These are phyloP conservation scores for Trypethelium eluteriae DNA, from an alignment of 495 filamentous ascomycete genomes.

Conservation along the genomic window DNA sequence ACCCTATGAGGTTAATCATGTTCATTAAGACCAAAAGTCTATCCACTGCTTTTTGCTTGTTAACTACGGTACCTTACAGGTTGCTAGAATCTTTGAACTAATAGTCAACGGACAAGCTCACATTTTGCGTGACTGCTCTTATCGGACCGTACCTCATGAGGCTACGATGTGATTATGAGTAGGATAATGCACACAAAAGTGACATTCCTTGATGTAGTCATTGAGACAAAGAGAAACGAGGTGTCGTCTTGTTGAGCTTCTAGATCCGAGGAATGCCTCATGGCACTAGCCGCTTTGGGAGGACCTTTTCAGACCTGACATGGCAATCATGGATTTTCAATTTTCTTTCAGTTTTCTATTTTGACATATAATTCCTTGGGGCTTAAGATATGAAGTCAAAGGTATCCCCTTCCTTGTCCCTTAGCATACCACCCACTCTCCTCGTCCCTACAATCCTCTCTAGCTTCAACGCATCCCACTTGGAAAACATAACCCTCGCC, in stretches of 20 bases:
- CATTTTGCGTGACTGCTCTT: no score
- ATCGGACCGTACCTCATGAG: no score
- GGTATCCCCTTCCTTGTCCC: constrained; percentile 73
- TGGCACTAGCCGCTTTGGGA: neutral
- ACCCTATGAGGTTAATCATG: no score
- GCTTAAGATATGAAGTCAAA: constrained; percentile 63
- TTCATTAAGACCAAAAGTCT: no score
- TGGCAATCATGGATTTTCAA: neutral
- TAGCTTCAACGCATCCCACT: constrained; percentile 78
- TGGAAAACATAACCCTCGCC: constrained; percentile 71
- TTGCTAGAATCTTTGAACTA: no score
- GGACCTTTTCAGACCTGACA: neutral
- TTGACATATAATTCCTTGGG: neutral
- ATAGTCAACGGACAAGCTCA: no score
- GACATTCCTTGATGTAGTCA: no score
- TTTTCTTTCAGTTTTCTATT: neutral
- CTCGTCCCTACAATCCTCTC: constrained; percentile 79
- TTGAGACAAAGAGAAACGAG: neutral
- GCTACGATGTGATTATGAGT: no score
- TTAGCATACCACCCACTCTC: constrained; percentile 60
- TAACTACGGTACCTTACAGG: no score
- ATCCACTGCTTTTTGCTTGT: no score
- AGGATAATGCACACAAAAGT: no score
- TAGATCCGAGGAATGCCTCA: neutral
- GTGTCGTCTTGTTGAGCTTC: neutral